Evolutionary conservation across 75 land plant genomes (phyloP), one percentile per base, ranked within the genome.

Genomic region (Selaginella tamariscina): DNA sequence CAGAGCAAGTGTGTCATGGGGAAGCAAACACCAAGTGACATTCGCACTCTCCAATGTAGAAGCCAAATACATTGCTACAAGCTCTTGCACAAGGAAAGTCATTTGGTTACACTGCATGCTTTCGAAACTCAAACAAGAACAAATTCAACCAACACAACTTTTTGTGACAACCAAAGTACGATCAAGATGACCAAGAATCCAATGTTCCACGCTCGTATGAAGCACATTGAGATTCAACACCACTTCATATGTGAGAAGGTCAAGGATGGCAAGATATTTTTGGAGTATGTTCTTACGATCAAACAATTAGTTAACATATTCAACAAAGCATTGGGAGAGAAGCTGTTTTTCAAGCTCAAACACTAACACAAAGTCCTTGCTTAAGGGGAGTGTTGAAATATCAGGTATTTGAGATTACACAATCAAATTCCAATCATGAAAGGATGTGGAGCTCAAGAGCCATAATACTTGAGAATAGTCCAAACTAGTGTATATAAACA

Each of bases 21-120:
- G 28, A 56, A 39, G 55, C 18, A 78, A 78, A 68, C 70, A 78
- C 29, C 73, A 78, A 31, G 1, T 69, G n/a, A 56, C 54, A 24
- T 39, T 73, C 1, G 27, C 73, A 24, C 64, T 26, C 30, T 73
- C 75, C n/a, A 55, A 33, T 59, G 30, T 70, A 24, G 31, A 72
- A 63, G 54, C 59, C 0, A 29, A 72, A 55, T 65, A 70, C 24
- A 1, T 60, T 64, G 65, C 65, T 33, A 21, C 57, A 31, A 56
- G 74, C 2, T 13, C 1, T 1, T 22, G 66, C 1, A 18, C 56
- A 15, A 22, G 74, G 54, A 70, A 77, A 31, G 20, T 77, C n/a
- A 24, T 64, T 1, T 77, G 75, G 74, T 1, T 59, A 22, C 63
- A n/a, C 21, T 8, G 20, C 8, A 22, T 59, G 27, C 22, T 59